phyloP scores from a whole-genome alignment of 2,329 filamentous ascomycete genomes.

The Sclerotinia minor region DNA sequence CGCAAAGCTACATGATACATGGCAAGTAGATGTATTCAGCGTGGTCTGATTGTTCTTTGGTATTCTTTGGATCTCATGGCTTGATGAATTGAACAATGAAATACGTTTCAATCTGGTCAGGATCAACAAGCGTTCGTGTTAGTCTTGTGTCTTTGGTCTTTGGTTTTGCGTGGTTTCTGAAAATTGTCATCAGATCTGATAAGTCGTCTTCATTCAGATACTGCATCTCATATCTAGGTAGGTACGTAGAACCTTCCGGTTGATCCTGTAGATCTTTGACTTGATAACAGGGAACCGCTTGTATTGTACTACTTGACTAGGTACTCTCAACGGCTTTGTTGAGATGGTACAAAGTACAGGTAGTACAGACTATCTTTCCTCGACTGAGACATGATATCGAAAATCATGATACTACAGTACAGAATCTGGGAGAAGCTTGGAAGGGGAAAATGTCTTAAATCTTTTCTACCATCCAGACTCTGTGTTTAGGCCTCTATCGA shows the following conservation, averaged over 20 bases:
- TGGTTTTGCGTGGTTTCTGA: background rate
- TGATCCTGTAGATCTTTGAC: background rate
- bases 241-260: background rate
- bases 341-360: slow-evolving; percentile 1
- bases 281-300: slow-evolving; percentile 5
- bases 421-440: slow-evolving; percentile 18
- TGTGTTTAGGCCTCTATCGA: background rate
- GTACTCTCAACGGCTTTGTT: slow-evolving; percentile 19
- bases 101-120: background rate
- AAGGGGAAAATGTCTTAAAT: background rate
- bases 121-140: background rate
- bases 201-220: background rate
- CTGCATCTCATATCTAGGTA: background rate
- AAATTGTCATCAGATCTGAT: background rate
- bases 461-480: background rate
- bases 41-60: slow-evolving; percentile 17
- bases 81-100: background rate
- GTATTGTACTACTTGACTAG: slow-evolving; percentile 1
- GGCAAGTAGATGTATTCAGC: slow-evolving; percentile 24
- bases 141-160: background rate
- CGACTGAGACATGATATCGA: slow-evolving; percentile 19
- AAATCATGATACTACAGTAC: background rate
- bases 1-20: slow-evolving; percentile 20
- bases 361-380: background rate
- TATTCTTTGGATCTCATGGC: background rate